Evolutionary conservation across 805 yeast species (phyloP), one percentile per base, ranked within the genome.

Genomic region (Wickerhamomyces rabaulensis): DNA sequence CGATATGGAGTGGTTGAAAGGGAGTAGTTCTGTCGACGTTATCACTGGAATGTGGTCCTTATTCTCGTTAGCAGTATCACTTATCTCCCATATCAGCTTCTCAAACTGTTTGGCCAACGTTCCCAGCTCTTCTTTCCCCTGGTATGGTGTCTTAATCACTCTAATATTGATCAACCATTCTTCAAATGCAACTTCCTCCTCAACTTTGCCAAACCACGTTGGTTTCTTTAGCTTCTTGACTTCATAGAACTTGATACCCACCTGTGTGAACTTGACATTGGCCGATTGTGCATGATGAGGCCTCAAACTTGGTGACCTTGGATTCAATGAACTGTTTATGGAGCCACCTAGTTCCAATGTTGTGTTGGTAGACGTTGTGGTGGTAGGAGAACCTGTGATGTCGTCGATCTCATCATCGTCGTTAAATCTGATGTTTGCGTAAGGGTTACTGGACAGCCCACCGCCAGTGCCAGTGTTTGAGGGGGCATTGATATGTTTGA

Each of bases 1-100:
- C 15, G 66, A 57, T 4, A 79, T 67, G 40, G 65, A 64, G 53
- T 73, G 78, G 0, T 78, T 87, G 56, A 87, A 87, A 3, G 94
- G 92, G 10, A 80, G 66, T 25, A 75, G 66, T 3, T 83, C 89
- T 15, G 80, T 67, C 1, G 87, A 75, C 16, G 84, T 77, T 21
- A 87, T 83, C 1, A 87, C 85, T 3, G 95, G 95, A 2, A 87
- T 80, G 53, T 84, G 90, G 41, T 71, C 76, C 55, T 79, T 82
- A 56, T 82, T 72, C 7, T 60, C 55, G 55, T 84, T 85, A 15
- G 72, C 79, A n/a, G 67, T 62, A 15, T 75, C 73, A 31, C 79
- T 64, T n/a, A 84, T 74, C 45, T 68, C 63, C 43, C 69, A 51
- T 40, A 86, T 48, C 13, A 67, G 64, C 7, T 58, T 55, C 36